Evolutionary conservation across 495 filamentous ascomycete genomes (phyloP).

Genomic region (Penicillium flavigenum): DNA sequence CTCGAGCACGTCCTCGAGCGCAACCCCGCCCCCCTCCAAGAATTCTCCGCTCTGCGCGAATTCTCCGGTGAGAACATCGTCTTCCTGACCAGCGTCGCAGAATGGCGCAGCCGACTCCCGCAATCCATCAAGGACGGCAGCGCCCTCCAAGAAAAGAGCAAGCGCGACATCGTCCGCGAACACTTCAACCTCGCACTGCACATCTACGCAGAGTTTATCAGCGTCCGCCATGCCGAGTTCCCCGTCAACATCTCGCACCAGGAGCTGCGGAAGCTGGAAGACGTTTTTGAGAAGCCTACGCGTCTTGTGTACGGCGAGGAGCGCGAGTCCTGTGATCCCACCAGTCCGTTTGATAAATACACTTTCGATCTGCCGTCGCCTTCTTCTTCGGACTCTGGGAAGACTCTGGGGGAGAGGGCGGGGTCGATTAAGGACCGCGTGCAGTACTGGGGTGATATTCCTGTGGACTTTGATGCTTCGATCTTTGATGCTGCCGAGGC

Average conservation of each 20-base stretch:
- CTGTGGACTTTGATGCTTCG: constrained; percentile 47
- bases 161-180: constrained; percentile 32
- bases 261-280: constrained; percentile 48
- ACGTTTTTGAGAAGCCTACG: constrained; percentile 48
- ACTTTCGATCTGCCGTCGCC: constrained; percentile 24
- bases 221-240: constrained; percentile 55
- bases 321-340: constrained; percentile 26
- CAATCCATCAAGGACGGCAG: constrained; percentile 19
- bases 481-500: constrained; percentile 61
- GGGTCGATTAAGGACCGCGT: constrained; percentile 28
- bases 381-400: constrained; percentile 25
- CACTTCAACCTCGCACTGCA: constrained; percentile 54
- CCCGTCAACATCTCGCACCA: constrained; percentile 60
- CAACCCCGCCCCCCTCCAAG: constrained; percentile 54
- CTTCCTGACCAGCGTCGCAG: constrained; percentile 57
- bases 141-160: constrained; percentile 20
- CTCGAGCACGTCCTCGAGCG: constrained; percentile 57
- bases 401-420: constrained; percentile 11
- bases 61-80: constrained; percentile 69
- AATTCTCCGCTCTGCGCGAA: constrained; percentile 61
- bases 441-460: constrained; percentile 43
- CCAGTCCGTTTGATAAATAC: constrained; percentile 35
- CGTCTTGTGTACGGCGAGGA: constrained; percentile 36
- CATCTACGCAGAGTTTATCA: constrained; percentile 59
- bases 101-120: constrained; percentile 49